Base-by-base conservation (phyloP, 1,139 yeast genomes). In the Wickerhamomyces sp. region DNA sequence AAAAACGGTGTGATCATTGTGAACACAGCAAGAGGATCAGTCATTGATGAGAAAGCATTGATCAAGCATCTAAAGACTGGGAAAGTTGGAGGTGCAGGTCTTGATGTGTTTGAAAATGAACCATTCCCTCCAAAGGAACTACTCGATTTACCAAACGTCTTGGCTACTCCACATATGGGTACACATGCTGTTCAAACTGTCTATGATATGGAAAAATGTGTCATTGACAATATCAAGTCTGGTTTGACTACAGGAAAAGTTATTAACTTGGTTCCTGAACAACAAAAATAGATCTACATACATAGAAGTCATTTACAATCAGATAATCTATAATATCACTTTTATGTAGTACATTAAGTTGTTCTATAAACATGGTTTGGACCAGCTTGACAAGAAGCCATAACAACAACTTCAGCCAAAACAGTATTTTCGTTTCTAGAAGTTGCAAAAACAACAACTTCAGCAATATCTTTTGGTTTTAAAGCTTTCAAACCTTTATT, bases 391-490 rank as follows among this genome's bases (percentile, higher is more conserved):
- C 81, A 79, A 44, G 78, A 76, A 8, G 90, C 79, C 65, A 84
- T 81, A 23, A 84, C 76, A 62, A 84, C 69, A 2, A 86, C 73
- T 58, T 84, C 89, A 23, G 91, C 90, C 61, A 84, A 68, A 13
- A 84, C 91, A 1, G 85, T 77, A 60, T 83, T 84, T 54, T 75
- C 75, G 52, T 79, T 77, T 67, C 91, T 76, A 5, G 90, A 71
- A 43, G 69, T 66, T 13, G 79, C 77, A 60, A 81, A 85, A 5
- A 78, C 76, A 55, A 85, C 80, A 48, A 82, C 63, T 56, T 85
- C 94, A 11, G 91, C 88, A 58, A 85, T 78, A 59, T 85, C 93
- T 45, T 72, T 77, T 2, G 90, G 87, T 31, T 71, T 69, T 54
- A 85, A 69, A 10, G 93, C 93, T 53, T 81, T 85, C 36, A 82